A percentile compares a stretch with the other conserved stretches of the same genome.
These are phyloP conservation scores for Hypericum perforatum DNA, from an alignment of 345 rosid genomes.

Conservation along the genomic window DNA sequence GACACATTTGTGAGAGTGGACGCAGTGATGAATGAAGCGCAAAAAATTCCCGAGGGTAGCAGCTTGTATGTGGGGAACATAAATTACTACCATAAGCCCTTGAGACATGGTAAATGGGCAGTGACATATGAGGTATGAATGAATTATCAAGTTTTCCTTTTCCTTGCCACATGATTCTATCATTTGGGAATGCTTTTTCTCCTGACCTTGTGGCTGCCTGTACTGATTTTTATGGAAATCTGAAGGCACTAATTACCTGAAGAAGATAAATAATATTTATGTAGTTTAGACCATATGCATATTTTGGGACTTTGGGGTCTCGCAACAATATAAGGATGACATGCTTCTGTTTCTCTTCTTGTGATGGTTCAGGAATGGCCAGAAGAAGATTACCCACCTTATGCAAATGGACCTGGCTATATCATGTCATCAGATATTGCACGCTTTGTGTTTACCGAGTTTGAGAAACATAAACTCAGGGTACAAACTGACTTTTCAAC, in stretches of 20 bases:
- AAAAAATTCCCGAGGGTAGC: slow-evolving; percentile 41
- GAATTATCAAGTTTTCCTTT: background rate
- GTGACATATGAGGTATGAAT: slow-evolving; percentile 78
- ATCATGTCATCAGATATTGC: slow-evolving; percentile 74
- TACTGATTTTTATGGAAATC: too few species aligned
- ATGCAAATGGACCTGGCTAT: slow-evolving; percentile 95
- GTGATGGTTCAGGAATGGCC: slow-evolving; percentile 73
- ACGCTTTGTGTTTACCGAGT: slow-evolving; percentile 57
- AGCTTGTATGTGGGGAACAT: slow-evolving; percentile 82
- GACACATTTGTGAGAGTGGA: slow-evolving; percentile 86
- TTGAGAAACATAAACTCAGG: slow-evolving; percentile 66
- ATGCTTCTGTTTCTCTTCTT: slow-evolving; percentile 3
- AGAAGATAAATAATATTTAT: too few species aligned
- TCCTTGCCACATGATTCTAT: too few species aligned
- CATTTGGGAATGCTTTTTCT: too few species aligned
- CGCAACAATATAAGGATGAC: background rate
- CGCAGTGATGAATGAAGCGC: slow-evolving; percentile 53
- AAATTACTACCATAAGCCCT: slow-evolving; percentile 79
- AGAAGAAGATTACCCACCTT: slow-evolving; percentile 94
- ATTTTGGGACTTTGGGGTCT: too few species aligned
- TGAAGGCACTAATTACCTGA: too few species aligned
- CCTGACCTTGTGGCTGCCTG: too few species aligned
- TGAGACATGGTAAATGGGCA: slow-evolving; percentile 93
- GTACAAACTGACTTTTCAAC: slow-evolving; percentile 25
- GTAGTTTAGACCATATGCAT: too few species aligned